Percentiles rank a stretch among this genome's conserved stretches.
phyloP scores from a whole-genome alignment of 2,329 filamentous ascomycete genomes.

The Venturia effusa region DNA sequence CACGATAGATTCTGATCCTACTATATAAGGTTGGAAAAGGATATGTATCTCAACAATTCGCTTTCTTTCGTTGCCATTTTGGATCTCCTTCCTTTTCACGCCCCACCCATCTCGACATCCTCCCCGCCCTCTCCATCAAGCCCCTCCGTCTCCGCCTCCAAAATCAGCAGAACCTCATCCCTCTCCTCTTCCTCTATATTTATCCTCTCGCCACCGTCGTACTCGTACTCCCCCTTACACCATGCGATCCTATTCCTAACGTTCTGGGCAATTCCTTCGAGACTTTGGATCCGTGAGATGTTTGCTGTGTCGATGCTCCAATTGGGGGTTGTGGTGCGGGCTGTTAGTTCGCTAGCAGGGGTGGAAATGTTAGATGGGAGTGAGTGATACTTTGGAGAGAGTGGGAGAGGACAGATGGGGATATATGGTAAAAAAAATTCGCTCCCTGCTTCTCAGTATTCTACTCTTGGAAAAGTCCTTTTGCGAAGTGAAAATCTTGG shows the following conservation, averaged over 20 bases:
- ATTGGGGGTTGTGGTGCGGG: not conserved
- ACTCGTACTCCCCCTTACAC: slow-evolving; percentile 2
- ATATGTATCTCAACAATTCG: no score
- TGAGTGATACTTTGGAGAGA: no score
- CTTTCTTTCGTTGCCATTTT: not conserved
- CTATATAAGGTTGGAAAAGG: no score
- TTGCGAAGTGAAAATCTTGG: no score
- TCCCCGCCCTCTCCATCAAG: not conserved
- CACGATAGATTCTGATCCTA: no score
- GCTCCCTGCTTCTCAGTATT: no score
- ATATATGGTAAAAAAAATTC: no score
- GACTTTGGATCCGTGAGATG: not conserved
- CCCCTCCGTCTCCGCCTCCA: not conserved
- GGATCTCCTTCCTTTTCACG: not conserved
- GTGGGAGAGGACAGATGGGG: not conserved
- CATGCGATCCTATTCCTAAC: not conserved
- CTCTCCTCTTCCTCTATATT: not conserved
- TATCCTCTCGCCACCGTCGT: not conserved
- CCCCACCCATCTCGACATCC: not conserved
- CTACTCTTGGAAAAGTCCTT: no score
- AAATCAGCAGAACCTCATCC: not conserved
- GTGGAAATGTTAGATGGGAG: not conserved
- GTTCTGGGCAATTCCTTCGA: not conserved
- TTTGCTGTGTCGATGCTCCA: not conserved
- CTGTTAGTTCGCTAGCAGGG: not conserved